These are phyloP conservation scores for Xerocomus nothofagi DNA, from an alignment of 1,284 basidiomycete genomes.

Conservation along the genomic window DNA sequence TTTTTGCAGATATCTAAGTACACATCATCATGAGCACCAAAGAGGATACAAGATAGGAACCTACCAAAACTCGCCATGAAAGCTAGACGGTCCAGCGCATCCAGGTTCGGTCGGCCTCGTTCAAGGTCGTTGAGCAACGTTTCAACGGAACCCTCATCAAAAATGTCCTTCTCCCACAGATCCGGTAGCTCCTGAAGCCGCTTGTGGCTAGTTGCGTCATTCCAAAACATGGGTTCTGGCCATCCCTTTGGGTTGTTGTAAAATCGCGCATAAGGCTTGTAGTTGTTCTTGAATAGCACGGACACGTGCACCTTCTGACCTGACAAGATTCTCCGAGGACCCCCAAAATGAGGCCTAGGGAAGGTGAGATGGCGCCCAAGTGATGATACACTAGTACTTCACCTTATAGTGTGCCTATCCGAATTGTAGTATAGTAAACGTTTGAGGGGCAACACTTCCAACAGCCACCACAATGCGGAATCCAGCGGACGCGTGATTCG, in stretches of 20 bases:
- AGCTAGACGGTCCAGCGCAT: conserved; percentile 30
- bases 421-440: conserved; percentile 31
- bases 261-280: conserved; percentile 28
- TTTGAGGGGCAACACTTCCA: conserved; percentile 31
- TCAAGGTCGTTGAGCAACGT: conserved; percentile 24
- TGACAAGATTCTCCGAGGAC: conserved; percentile 26
- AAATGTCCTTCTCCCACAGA: conserved; percentile 34
- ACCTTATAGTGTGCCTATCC: conserved; percentile 23
- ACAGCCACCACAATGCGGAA: conserved; percentile 26
- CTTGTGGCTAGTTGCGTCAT: conserved; percentile 29
- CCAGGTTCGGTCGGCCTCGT: conserved; percentile 12
- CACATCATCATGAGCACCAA: neutral
- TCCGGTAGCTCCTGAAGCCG: conserved; percentile 18
- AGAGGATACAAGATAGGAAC: neutral
- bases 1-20: conserved; percentile 21
- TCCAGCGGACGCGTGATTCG: conserved; percentile 24
- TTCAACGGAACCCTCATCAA: conserved; percentile 22
- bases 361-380: conserved; percentile 11
- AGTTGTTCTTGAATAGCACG: conserved; percentile 31
- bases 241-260: conserved; percentile 20
- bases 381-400: neutral
- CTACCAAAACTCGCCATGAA: conserved; percentile 34
- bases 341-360: conserved; percentile 31
- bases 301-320: conserved; percentile 37
- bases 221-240: conserved; percentile 34